Base-by-base conservation (phyloP, 2,329 filamentous ascomycete genomes). In the Exophiala sideris region DNA sequence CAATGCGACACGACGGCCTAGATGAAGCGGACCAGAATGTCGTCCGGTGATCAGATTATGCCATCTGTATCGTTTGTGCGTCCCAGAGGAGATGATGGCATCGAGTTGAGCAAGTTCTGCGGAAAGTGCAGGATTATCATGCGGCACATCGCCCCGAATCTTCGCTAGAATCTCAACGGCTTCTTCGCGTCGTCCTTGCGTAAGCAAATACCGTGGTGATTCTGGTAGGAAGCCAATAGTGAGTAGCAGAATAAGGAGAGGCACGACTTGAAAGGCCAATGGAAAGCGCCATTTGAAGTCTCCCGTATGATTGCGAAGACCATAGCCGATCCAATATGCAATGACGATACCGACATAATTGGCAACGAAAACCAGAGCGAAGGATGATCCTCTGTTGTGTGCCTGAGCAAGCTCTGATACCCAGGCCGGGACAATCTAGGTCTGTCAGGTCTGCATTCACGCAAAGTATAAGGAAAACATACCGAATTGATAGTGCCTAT, bases 91-190 rank as follows among this genome's bases (percentile, higher is more conserved):
- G 34, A 44, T 29, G 39, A 50, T 81, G 6, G 76, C 73, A 44
- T 78, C 71, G 59, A 86, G 85, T 65, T 85, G 80, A 0, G 75
- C 75, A 61, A 84, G 79, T 62, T 86, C 83, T 9, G 79, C 80
- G 48, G 76, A 73, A 29, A 84, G 79, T 9, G 83, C 73, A 10
- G 75, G 67, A 1, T 77, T 79, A 34, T 72, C 65, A 5, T 62
- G 62, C 44, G 81, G 71, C 2, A 77, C 79, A 60, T 81, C 79
- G 11, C 78, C 78, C 57, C 79, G 76, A 61, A 77, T 78, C 53
- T 66, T 69, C 38, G 60, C 59, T 10, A 70, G 64, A n/a, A 70
- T 64, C 1, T 63, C 57, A 6, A 62, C 62, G 4, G 62, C 62
- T 52, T 64, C 62, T 18, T 64, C 57, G 20, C 54, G 47, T n/a